A percentile compares a stretch with the other conserved stretches of the same genome.
Evolutionary conservation across 768 basidiomycete genomes (phyloP).

Genomic region (Auricularia sp.): DNA sequence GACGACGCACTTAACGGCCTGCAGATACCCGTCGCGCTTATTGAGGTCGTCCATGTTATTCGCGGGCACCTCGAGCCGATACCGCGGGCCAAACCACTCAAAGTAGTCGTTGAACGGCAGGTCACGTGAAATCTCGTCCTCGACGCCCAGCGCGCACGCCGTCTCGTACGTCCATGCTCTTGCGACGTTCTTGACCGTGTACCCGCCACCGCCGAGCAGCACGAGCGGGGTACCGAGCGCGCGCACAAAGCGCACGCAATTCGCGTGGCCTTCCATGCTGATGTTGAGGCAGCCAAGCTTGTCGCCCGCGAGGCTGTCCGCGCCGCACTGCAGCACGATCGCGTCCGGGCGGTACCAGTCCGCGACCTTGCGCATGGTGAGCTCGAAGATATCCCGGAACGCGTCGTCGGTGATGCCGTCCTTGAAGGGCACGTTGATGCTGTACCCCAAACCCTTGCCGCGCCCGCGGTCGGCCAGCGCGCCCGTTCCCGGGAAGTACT

Average conservation of each 20-base stretch:
- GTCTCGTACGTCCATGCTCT: conserved; percentile 41
- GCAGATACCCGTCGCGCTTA: conserved; percentile 28
- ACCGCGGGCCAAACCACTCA: conserved; percentile 39
- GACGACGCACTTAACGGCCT: conserved; percentile 28
- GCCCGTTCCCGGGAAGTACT: conserved; percentile 42
- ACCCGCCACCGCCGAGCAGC: conserved; percentile 38
- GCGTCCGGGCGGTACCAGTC: conserved; percentile 38
- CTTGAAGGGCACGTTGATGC: conserved; percentile 37
- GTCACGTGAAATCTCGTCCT: conserved; percentile 21
- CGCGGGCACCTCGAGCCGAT: conserved; percentile 34
- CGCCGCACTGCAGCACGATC: conserved; percentile 39
- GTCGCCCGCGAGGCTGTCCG: conserved; percentile 37
- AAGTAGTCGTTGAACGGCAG: conserved; percentile 26
- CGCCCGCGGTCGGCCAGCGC: conserved; percentile 34
- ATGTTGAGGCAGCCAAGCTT: conserved; percentile 40
- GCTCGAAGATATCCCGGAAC: conserved; percentile 32
- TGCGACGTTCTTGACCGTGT: conserved; percentile 40
- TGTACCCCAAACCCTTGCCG: conserved; percentile 32
- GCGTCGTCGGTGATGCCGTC: conserved; percentile 38
- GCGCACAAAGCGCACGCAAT: conserved; percentile 34
- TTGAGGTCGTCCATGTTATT: conserved; percentile 41
- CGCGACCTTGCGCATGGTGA: conserved; percentile 36
- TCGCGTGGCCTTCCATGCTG: conserved; percentile 35
- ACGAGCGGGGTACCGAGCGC: conserved; percentile 33
- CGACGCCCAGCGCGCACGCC: conserved; percentile 30